Conservation (phyloP, 495 filamentous ascomycete genomes). For the Parathielavia appendiculata region DNA sequence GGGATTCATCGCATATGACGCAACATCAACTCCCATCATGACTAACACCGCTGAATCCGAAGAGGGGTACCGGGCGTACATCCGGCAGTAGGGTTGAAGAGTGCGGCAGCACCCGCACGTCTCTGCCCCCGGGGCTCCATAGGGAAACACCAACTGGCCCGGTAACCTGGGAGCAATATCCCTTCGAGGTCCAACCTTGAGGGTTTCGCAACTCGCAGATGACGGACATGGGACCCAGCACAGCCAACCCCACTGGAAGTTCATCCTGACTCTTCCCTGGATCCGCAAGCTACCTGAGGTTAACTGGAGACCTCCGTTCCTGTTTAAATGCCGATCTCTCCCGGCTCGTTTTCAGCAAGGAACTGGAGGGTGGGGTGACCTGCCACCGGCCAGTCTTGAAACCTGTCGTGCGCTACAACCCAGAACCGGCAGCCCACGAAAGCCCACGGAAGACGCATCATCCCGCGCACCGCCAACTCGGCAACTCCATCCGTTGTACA, state of each 20-base stretch:
- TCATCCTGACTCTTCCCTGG: not conserved
- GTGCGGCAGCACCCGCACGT: not conserved
- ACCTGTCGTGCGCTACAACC: no score
- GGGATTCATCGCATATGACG: constrained; percentile 17
- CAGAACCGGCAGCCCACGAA: no score
- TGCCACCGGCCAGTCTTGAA: no score
- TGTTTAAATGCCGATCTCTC: no score
- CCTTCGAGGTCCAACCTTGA: not conserved
- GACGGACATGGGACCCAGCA: not conserved
- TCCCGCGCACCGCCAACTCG: not conserved
- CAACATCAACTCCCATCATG: constrained; percentile 11
- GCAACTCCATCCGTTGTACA: not conserved
- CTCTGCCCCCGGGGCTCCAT: not conserved
- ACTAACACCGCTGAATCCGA: constrained; percentile 8
- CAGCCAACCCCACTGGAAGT: not conserved
- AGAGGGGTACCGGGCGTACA: constrained; percentile 5
- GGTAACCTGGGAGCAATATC: not conserved
- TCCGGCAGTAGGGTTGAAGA: not conserved
- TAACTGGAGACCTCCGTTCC: no score
- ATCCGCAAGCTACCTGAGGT: not conserved
- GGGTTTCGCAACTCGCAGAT: not conserved
- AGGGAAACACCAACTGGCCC: not conserved
- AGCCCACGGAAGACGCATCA: no score
- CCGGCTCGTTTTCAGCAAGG: no score
- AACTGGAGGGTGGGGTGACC: no score